Conservation (phyloP, 139 green algal genomes). For the Ettlia oleoabundans region DNA sequence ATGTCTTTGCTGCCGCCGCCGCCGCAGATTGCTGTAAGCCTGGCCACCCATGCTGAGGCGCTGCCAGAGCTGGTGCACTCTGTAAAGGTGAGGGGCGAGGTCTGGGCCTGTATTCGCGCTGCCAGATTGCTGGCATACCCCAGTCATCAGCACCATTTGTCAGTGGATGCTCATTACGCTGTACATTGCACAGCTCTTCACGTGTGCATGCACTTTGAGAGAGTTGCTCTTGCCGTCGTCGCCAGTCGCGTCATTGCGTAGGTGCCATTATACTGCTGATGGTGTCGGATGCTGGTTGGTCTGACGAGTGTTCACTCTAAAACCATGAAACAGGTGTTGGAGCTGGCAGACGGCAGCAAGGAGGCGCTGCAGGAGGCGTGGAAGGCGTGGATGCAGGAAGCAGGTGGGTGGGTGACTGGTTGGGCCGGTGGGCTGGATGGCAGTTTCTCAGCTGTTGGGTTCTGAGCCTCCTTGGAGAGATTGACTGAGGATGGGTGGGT, state of each 20-base stretch:
- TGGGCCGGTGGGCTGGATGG: background rate
- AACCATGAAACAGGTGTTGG: conserved; percentile 54
- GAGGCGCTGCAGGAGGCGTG: conserved; percentile 81
- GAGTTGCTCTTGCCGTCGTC: too few relatives aligned
- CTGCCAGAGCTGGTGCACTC: conserved; percentile 70
- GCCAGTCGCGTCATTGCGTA: too few relatives aligned
- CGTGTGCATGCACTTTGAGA: too few relatives aligned
- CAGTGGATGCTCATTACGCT: too few relatives aligned
- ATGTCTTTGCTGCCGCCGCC: too few relatives aligned
- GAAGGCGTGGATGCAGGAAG: conserved; percentile 86
- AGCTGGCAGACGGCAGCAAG: conserved; percentile 57
- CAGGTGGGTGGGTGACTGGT: conserved; percentile 43
- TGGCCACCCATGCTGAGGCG: conserved; percentile 72
- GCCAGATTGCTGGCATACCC: background rate
- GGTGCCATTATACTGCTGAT: too few relatives aligned
- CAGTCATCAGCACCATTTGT: too few relatives aligned
- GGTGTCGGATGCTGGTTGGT: too few relatives aligned
- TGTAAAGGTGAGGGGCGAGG: background rate
- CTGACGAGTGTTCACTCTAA: too few relatives aligned
- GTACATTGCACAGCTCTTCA: too few relatives aligned
- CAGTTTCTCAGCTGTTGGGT: background rate
- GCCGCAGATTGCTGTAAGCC: conserved; percentile 69
- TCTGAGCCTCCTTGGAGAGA: too few relatives aligned
- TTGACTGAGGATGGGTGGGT: too few relatives aligned
- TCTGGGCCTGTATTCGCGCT: background rate